phyloP scores from a whole-genome alignment of 371 early-diverging fungal species.

The Apophysomyces sp. region DNA sequence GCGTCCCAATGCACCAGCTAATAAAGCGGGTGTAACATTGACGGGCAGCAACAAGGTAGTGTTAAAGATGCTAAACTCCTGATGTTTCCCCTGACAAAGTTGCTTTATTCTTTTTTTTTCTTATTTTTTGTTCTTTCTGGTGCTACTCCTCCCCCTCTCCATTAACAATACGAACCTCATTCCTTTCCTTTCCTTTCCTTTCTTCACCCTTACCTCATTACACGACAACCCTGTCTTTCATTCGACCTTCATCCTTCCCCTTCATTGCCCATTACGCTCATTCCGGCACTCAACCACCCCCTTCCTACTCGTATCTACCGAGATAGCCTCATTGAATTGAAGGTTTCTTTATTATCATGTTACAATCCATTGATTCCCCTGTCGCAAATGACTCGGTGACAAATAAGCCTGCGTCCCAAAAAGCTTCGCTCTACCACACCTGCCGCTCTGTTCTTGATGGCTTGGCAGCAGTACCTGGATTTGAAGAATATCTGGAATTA shows the following conservation, averaged over 20 bases:
- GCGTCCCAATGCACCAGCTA: neutral
- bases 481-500: slow-evolving; percentile 48
- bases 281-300: neutral
- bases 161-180: neutral
- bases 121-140: neutral
- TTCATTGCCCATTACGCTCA: slow-evolving; percentile 1
- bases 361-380: neutral
- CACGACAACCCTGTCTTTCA: neutral
- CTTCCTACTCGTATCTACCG: neutral
- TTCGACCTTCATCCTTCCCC: neutral
- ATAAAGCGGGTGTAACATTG: slow-evolving; percentile 3
- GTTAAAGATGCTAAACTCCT: slow-evolving; percentile 2
- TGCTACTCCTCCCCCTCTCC: neutral
- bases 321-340: slow-evolving; percentile 1
- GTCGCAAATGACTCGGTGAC: neutral
- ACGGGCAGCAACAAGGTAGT: neutral
- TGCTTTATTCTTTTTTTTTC: too few species aligned
- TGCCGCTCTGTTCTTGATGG: slow-evolving; percentile 60
- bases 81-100: slow-evolving; percentile 1
- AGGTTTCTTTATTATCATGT: neutral
- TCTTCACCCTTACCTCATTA: neutral
- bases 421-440: slow-evolving; percentile 64
- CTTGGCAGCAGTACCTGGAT: slow-evolving; percentile 58
- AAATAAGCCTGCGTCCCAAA: slow-evolving; percentile 33
- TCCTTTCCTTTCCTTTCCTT: neutral